phyloP scores from a whole-genome alignment of 768 basidiomycete genomes.

The Agrocybe chaxingu region DNA sequence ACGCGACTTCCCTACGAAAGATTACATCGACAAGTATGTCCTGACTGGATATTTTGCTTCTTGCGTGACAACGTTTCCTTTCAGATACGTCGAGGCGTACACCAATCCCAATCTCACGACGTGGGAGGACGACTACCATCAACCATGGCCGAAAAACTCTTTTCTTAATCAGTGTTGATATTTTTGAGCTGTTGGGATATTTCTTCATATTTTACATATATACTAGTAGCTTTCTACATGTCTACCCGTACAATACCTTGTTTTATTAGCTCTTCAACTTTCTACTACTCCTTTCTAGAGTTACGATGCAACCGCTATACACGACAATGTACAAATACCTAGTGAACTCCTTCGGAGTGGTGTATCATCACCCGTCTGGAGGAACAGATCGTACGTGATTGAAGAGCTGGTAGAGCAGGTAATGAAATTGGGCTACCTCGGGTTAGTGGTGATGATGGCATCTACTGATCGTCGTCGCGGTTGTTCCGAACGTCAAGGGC shows the following conservation, averaged over 20 bases:
- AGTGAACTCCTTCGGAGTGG: conserved; percentile 35
- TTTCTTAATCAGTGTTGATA: conserved; percentile 36
- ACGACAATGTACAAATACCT: background rate
- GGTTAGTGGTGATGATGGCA: conserved; percentile 52
- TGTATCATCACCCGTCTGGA: conserved; percentile 48
- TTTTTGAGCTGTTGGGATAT: too few species aligned
- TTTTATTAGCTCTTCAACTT: background rate
- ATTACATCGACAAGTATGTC: conserved; percentile 63
- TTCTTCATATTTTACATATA: background rate
- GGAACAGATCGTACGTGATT: conserved; percentile 41
- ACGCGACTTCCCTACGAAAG: conserved; percentile 59
- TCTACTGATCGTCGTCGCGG: conserved; percentile 52
- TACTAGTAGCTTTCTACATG: background rate
- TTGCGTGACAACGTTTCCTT: background rate
- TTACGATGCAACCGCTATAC: background rate
- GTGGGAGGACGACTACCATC: conserved; percentile 48
- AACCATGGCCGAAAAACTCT: conserved; percentile 60
- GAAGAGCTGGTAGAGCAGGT: conserved; percentile 43
- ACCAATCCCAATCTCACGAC: conserved; percentile 62
- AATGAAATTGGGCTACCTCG: conserved; percentile 52
- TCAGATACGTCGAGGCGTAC: conserved; percentile 63
- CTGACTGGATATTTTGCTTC: background rate
- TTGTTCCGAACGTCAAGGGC: conserved; percentile 39
- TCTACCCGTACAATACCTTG: background rate
- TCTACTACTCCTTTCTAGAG: background rate